Evolutionary conservation across 768 basidiomycete genomes (phyloP), one percentile per base, ranked within the genome.

Genomic region (Russula olivacea): DNA sequence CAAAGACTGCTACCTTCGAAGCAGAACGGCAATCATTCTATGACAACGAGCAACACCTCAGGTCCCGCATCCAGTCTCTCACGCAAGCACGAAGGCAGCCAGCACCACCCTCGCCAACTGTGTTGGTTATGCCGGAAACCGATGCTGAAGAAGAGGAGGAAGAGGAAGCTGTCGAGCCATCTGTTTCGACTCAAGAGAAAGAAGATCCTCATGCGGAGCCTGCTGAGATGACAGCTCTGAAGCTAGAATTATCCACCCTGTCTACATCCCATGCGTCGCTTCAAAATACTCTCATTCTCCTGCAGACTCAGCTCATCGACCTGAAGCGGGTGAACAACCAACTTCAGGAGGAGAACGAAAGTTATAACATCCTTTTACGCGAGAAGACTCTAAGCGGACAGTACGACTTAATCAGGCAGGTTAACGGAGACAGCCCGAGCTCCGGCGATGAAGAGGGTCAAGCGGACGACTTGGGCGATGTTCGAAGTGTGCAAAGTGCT

Each of bases 271-370:
- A 96, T 72, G 74, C 83, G 0, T 93, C 91, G 7, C 75, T 97
- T 21, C 86, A 94, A 69, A 89, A 84, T 62, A 94, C 93, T 32
- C 78, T 95, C 11, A 80, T 88, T n/a, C 83, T 93, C 40, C 77
- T 95, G 47, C 89, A 91, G 72, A 82, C 84, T 3, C 93, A 98
- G 70, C 79, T 97, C 12, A 78, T 87, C 38, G 95, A 98, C 70
- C 75, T 98, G 58, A 91, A 93, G 75, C 79, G 89, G 59, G 88
- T 94, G 64, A 97, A 97, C 72, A 82, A 87, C 66, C 85, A 88
- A 66, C 74, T 93, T 45, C 92, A 94, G 74, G 94, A 98, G 74
- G 95, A 98, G 69, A 99, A 98, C 73, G 94, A 97, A 75, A 91
- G 91, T 55, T 99, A 93, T 77, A 93, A 96, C 82, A 91, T 95